Percentiles rank a stretch among this genome's conserved stretches.
Evolutionary conservation across 768 basidiomycete genomes (phyloP).

Genomic region (Tricholoma saponaceum): DNA sequence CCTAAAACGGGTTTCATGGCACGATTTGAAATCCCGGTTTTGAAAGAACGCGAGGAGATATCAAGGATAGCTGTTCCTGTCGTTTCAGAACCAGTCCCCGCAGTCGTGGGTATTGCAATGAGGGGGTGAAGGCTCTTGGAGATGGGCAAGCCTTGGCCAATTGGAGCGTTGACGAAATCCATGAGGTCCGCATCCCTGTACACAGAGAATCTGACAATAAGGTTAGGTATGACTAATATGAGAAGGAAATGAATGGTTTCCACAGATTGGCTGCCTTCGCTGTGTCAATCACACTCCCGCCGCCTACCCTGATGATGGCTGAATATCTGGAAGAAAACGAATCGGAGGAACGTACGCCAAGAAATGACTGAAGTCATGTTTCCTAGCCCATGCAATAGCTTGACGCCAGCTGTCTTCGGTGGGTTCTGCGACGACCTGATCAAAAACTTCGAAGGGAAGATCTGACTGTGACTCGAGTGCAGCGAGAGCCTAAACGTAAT

Average conservation of each 20-base stretch:
- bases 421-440: constrained; percentile 82
- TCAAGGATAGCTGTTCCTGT: constrained; percentile 94
- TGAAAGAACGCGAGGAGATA: constrained; percentile 88
- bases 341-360: constrained; percentile 56
- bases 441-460: constrained; percentile 78
- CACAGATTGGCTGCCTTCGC: constrained; percentile 93
- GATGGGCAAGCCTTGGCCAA: constrained; percentile 90
- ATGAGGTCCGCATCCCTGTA: constrained; percentile 91
- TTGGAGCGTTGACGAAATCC: constrained; percentile 96
- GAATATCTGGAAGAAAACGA: constrained; percentile 1
- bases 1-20: constrained; percentile 89
- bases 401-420: constrained; percentile 87
- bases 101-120: constrained; percentile 74
- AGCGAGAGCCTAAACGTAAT: constrained; percentile 54
- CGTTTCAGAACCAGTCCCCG: constrained; percentile 92
- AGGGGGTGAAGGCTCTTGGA: constrained; percentile 70
- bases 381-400: constrained; percentile 84
- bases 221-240: constrained; percentile 2
- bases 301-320: constrained; percentile 59
- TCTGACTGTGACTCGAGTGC: constrained; percentile 76
- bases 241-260: constrained; percentile 11
- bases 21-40: constrained; percentile 93
- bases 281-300: constrained; percentile 95
- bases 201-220: constrained; percentile 62
- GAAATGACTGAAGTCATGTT: constrained; percentile 91